Base-by-base conservation (phyloP, 306 rosid genomes). In the Ormosia semicastrata region DNA sequence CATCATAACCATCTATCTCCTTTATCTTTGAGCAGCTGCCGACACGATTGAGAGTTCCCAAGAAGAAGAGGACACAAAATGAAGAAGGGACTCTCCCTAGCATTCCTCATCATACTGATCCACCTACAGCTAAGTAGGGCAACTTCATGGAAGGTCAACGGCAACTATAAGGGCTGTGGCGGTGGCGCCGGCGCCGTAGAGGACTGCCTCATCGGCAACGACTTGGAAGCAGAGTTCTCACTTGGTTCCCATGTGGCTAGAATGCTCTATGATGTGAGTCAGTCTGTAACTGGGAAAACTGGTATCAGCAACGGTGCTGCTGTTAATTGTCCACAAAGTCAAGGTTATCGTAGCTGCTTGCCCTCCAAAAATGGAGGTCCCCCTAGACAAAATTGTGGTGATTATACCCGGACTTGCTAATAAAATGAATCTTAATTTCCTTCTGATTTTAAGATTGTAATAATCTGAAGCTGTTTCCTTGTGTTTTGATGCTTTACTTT, bases 201-300 rank as follows among this genome's bases (percentile, higher is more conserved):
- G 29, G 87, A 82, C 6, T 86, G 89, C 37, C 74, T 83, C 14
- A 58, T 86, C 33, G 75, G 59, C 39, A 43, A 17, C 2, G 83
- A 76, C 12, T 50, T 50, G 37, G 87, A 86, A 1, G 74, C 77
- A 1, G 87, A 83, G 4, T 79, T 79, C 60, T 75, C 58, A 2
- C 18, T 83, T 36, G 56, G 79, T 4, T 80, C 85, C 3, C 87
- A 77, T 11, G 36, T 8, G 0, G 81, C 81, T 0, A 76, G 89
- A 37, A 80, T 86, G 85, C 87, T 86, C 3, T 76, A 46, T 33
- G 74, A 76, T 66, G 0, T 49, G 3, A 58, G 71, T 4, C 7
- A 34, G 5, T 41, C 83, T 0, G 1, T 13, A 6, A 10, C 71
- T 1, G 83, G 81, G 15, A 65, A 4, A 57, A 32, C 81, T 0